A percentile compares a stretch with the other conserved stretches of the same genome.
phyloP scores from a whole-genome alignment of 2,329 filamentous ascomycete species.

The Xylaria sp. region DNA sequence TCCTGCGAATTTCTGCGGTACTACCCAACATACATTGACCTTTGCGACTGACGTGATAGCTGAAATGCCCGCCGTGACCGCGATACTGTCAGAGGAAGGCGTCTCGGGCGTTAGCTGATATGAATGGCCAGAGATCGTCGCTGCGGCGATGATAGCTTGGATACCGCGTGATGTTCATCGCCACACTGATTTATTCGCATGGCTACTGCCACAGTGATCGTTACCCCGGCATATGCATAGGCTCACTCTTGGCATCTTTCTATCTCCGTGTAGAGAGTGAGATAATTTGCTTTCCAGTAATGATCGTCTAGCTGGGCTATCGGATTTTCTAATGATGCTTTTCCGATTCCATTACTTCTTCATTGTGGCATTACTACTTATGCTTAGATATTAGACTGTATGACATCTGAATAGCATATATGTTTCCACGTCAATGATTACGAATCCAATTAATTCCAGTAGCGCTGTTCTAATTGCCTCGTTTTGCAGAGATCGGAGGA shows the following conservation, averaged over 20 bases:
- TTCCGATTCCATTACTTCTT: too few relatives aligned
- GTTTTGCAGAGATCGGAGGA: neutral
- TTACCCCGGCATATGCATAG: neutral
- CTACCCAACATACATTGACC: neutral
- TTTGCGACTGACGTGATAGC: neutral
- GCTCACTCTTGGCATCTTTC: neutral
- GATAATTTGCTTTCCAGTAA: too few relatives aligned
- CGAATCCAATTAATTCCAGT: neutral
- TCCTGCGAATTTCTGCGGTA: neutral
- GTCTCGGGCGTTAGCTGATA: neutral
- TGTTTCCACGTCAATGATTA: too few relatives aligned
- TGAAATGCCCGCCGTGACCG: neutral
- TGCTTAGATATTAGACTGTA: too few relatives aligned
- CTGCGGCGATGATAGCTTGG: neutral
- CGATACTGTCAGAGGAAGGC: constrained; percentile 3
- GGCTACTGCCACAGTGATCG: neutral
- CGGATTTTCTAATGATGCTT: too few relatives aligned
- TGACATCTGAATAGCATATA: too few relatives aligned
- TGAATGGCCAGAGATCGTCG: neutral
- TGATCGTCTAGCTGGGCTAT: too few relatives aligned
- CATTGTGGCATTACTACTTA: too few relatives aligned
- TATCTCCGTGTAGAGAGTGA: too few relatives aligned
- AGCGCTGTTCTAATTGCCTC: neutral
- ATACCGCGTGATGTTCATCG: neutral
- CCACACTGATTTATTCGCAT: neutral